Evolutionary conservation across 2,329 filamentous ascomycete genomes (phyloP), one percentile per base, ranked within the genome.

Genomic region (Cladophialophora exuberans): DNA sequence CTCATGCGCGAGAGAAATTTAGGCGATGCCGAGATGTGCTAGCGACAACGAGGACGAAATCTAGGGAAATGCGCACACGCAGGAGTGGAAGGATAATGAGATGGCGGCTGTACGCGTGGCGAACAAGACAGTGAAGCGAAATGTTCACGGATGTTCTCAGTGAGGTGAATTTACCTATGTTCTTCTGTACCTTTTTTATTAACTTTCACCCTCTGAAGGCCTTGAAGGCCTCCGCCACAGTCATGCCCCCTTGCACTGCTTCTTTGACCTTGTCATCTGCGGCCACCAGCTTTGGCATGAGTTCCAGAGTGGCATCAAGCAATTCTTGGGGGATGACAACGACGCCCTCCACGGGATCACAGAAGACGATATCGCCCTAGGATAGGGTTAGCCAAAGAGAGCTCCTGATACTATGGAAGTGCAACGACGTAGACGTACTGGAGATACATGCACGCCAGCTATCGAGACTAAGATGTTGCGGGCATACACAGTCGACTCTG

Each of bases 281-380:
- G 54, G 57, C 66, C 3, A 73, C 71, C 48, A 79, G 65, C 56
- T 69, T 72, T 4, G 85, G 84, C 61, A 87, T 74, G 61, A 89
- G 65, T 44, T 81, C 80, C 10, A 89, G 65, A 17, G 89, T 81
- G 43, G 80, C 77, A 9, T 78, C 75, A 7, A 90, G 67, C 64
- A 83, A 81, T 28, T 77, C 78, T 43, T 74, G 72, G 1, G 88
- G 88, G 54, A 91, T 86, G 23, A 83, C 78, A 10, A 89, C 86
- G 1, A 87, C 81, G 0, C 86, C 88, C 60, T 89, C 87, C n/a
- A 75, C 72, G 3, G 83, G 79, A 67, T 91, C 88, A 52, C 83
- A 81, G 70, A 89, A 85, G 41, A 89, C 76, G 31, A 90, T 77
- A 69, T 91, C 88, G 6, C 87, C 85, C 73, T 68, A 73, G 6